Evolutionary conservation across 2,329 filamentous ascomycete species (phyloP).

Genomic region (Sphaerostilbella broomeana): DNA sequence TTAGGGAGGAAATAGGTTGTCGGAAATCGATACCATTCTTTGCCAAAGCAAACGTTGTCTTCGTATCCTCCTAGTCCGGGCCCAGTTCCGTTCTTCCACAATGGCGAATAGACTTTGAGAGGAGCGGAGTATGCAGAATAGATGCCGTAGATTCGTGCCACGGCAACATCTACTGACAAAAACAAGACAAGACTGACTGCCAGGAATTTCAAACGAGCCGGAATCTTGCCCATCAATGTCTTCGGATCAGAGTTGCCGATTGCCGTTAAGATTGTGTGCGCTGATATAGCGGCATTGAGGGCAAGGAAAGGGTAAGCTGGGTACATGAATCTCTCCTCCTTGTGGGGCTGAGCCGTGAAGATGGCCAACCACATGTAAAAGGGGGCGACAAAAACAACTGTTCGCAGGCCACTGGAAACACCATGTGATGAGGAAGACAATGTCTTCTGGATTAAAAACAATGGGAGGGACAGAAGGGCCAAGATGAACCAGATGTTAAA

Average conservation of each 20-base stretch:
- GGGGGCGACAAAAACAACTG: constrained; percentile 69
- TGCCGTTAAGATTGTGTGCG: constrained; percentile 72
- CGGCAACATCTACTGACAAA: constrained; percentile 56
- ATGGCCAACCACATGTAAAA: constrained; percentile 94
- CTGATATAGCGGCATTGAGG: constrained; percentile 76
- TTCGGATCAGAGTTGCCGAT: constrained; percentile 65
- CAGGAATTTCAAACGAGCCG: constrained; percentile 65
- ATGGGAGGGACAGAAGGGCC: constrained; percentile 65
- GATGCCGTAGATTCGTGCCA: constrained; percentile 68
- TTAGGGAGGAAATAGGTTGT: constrained; percentile 84
- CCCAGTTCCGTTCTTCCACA: constrained; percentile 49
- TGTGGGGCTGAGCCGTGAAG: constrained; percentile 89
- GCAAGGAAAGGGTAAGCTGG: constrained; percentile 87
- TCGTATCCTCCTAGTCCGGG: constrained; percentile 44
- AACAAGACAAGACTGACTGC: constrained; percentile 55
- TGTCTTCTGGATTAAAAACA: constrained; percentile 67
- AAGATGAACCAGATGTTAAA: constrained; percentile 93
- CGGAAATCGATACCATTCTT: constrained; percentile 98
- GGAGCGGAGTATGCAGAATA: constrained; percentile 81
- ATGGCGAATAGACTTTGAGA: constrained; percentile 59
- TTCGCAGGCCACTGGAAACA: constrained; percentile 65
- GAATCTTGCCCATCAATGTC: constrained; percentile 63
- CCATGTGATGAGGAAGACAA: constrained; percentile 55
- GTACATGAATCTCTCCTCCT: constrained; percentile 98
- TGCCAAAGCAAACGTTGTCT: constrained; percentile 78